Evolutionary conservation across 1,284 basidiomycete genomes (phyloP), one percentile per base, ranked within the genome.

Genomic region (Malassezia sp.): DNA sequence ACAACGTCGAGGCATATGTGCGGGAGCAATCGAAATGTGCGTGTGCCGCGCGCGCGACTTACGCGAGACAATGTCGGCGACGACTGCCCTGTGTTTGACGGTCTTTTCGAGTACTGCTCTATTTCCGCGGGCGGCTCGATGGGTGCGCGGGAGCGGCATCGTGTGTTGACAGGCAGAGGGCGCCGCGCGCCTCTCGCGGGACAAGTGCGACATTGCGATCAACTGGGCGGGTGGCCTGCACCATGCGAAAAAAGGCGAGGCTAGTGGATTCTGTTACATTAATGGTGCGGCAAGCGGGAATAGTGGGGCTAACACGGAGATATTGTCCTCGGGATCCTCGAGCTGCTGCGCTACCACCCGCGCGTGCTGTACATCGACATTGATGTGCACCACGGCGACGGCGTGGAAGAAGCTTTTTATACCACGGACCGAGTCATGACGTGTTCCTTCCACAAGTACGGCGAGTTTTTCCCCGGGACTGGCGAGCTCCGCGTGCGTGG

Each of bases 391-490:
- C 93, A 99, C 59, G 93, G 93, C 14, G 93, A 99, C 71, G 93
- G 93, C 33, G 93, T 99, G 7, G 93, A 99, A 71, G 93, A 97
- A 72, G 93, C 93, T 0, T 99, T 99, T 71, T 97, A 96, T 71
- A 93, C 90, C 0, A 97, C 93, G 12, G 91, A 99, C 68, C 77
- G 93, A 35, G 93, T 99, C 39, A 97, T 99, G 93, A 96, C 91
- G 0, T 83, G 83, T 67, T 89, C 85, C 60, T 95, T 97, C 73
- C 93, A 99, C 73, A 97, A 97, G 73, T 99, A 95, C 62, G 93
- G 93, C 37, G 93, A 99, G 71, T 99, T 87, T 72, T 99, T 99
- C 74, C 93, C 93, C 15, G 93, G 93, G 10, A 99, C 93, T 1
- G 93, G 93, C 24, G 91, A 95, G 72, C 75, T 97, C 32, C 77